phyloP scores from a whole-genome alignment of 1,139 yeast species.

The Kurtzmaniella natalensis region DNA sequence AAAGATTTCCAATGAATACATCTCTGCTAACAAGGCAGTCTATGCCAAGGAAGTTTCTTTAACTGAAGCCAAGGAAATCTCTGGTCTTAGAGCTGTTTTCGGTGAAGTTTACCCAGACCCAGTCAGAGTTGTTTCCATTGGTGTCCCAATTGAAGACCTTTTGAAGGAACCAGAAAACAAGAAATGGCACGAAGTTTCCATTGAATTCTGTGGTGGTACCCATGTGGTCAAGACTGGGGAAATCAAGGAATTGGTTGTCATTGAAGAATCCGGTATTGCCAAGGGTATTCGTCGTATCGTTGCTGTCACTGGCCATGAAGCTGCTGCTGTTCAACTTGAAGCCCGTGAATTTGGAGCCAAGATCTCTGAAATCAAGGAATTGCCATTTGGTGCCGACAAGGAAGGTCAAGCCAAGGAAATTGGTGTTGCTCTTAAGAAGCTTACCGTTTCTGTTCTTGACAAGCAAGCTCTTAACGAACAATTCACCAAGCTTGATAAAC shows the following conservation, averaged over 20 bases:
- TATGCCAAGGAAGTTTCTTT: conserved; percentile 81
- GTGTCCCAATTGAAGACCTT: conserved; percentile 81
- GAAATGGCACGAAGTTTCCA: conserved; percentile 73
- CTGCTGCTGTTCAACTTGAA: conserved; percentile 80
- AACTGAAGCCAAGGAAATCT: conserved; percentile 64
- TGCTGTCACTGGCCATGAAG: conserved; percentile 91
- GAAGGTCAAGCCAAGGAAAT: conserved; percentile 78
- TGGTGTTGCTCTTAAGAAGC: conserved; percentile 79
- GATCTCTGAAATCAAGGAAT: conserved; percentile 52
- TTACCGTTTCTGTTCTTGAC: conserved; percentile 75
- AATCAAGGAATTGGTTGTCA: conserved; percentile 81
- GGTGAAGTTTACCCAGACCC: conserved; percentile 99
- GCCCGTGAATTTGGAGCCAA: conserved; percentile 67
- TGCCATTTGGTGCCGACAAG: conserved; percentile 64
- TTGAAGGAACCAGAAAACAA: conserved; percentile 62
- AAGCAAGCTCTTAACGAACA: conserved; percentile 72
- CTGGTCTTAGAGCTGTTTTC: conserved; percentile 93
- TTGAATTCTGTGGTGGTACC: conserved; percentile 99
- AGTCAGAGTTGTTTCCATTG: conserved; percentile 95
- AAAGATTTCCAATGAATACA: conserved; percentile 63
- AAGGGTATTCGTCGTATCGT: conserved; percentile 98
- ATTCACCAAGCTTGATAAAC: conserved; percentile 77
- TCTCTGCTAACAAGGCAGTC: conserved; percentile 66
- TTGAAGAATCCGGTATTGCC: conserved; percentile 97
- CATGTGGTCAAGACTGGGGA: conserved; percentile 92